phyloP scores from a whole-genome alignment of 2,329 filamentous ascomycete species.

The Pochonia chlamydosporia region DNA sequence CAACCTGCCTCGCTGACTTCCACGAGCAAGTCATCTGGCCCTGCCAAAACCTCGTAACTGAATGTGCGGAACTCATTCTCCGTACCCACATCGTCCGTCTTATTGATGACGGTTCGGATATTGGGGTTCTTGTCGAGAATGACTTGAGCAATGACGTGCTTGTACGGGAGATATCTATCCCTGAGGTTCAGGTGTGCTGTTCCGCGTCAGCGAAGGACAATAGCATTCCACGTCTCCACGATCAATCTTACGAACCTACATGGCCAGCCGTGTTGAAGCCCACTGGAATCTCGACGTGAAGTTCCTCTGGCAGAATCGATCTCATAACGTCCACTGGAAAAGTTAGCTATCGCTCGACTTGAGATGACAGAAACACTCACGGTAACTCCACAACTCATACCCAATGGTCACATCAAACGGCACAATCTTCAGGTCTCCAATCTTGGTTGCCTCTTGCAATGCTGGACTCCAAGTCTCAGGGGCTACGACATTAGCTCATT shows the following conservation, averaged over 20 bases:
- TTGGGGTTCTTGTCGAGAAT: slow-evolving; percentile 82
- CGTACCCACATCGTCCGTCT: slow-evolving; percentile 79
- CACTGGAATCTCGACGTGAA: slow-evolving; percentile 73
- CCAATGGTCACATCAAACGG: slow-evolving; percentile 71
- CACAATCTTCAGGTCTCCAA: slow-evolving; percentile 63
- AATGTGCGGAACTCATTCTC: slow-evolving; percentile 89
- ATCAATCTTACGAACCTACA: slow-evolving; percentile 53
- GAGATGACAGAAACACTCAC: slow-evolving; percentile 38
- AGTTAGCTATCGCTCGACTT: neutral
- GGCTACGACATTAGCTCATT: slow-evolving; percentile 19
- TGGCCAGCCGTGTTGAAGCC: slow-evolving; percentile 89
- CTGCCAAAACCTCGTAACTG: slow-evolving; percentile 81
- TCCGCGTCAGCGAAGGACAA: neutral
- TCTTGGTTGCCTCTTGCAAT: slow-evolving; percentile 62
- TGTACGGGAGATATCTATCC: slow-evolving; percentile 77
- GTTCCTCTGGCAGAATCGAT: slow-evolving; percentile 72
- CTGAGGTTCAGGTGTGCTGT: slow-evolving; percentile 85
- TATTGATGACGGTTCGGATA: slow-evolving; percentile 91
- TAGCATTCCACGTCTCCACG: neutral
- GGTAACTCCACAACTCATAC: slow-evolving; percentile 83
- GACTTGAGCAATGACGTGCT: slow-evolving; percentile 76
- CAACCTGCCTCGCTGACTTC: slow-evolving; percentile 77
- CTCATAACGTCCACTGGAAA: slow-evolving; percentile 70
- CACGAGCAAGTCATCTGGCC: slow-evolving; percentile 77
- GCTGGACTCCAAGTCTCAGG: slow-evolving; percentile 70